phyloP scores from a whole-genome alignment of 139 green algal genomes.

The Eudorina sp. region DNA sequence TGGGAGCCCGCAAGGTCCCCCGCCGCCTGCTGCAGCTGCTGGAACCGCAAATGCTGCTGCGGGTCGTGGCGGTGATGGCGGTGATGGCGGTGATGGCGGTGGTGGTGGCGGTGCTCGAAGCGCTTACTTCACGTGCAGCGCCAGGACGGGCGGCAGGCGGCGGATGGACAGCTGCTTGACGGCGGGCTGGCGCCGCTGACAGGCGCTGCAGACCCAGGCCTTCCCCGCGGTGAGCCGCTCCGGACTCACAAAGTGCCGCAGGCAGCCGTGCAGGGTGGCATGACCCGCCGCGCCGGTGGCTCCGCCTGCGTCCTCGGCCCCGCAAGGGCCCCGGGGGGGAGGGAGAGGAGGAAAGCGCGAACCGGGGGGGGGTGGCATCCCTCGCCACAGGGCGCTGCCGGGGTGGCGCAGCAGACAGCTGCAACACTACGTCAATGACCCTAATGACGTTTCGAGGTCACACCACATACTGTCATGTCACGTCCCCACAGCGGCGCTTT shows the following conservation, averaged over 20 bases:
- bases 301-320: too few relatives aligned
- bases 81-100: slow-evolving; percentile 1
- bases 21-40: background rate
- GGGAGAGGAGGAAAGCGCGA: too few relatives aligned
- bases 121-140: slow-evolving; percentile 93
- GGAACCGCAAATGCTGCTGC: background rate
- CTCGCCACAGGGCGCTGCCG: too few relatives aligned
- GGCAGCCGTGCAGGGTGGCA: slow-evolving; percentile 75
- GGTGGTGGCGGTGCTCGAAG: slow-evolving; percentile 82
- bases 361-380: too few relatives aligned
- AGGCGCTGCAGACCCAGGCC: slow-evolving; percentile 76
- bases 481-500: too few relatives aligned
- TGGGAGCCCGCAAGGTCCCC: background rate
- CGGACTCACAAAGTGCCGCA: slow-evolving; percentile 79
- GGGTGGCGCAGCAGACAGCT: too few relatives aligned
- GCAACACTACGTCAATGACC: too few relatives aligned
- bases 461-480: too few relatives aligned
- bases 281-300: background rate
- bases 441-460: too few relatives aligned
- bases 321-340: too few relatives aligned
- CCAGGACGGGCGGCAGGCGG: slow-evolving; percentile 87
- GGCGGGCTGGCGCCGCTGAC: slow-evolving; percentile 53
- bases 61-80: slow-evolving; percentile 1
- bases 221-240: slow-evolving; percentile 71
- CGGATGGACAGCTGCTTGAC: slow-evolving; percentile 92